A percentile compares a stretch with the other conserved stretches of the same genome.
Evolutionary conservation across 768 basidiomycete species (phyloP).

Genomic region (Collybiopsis confluens): DNA sequence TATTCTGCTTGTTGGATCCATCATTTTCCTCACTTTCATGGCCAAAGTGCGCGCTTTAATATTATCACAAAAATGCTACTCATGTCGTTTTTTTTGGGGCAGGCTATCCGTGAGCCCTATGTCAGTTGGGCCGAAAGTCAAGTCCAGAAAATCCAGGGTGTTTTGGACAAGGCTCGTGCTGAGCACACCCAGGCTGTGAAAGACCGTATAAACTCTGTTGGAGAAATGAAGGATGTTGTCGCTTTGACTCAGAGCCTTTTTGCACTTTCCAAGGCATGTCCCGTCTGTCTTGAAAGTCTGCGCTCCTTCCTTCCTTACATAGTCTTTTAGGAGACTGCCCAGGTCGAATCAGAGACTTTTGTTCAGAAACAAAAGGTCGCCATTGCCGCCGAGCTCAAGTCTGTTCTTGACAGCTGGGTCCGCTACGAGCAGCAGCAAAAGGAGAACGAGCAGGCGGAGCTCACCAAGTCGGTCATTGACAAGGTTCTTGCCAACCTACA

Average conservation of each 20-base stretch:
- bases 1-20: constrained; percentile 78
- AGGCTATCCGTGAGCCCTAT: constrained; percentile 85
- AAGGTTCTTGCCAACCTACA: constrained; percentile 79
- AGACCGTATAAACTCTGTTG: constrained; percentile 87
- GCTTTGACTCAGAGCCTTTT: constrained; percentile 88
- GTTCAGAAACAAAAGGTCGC: constrained; percentile 86
- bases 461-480: constrained; percentile 83
- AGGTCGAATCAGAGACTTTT: constrained; percentile 86
- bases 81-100: constrained; percentile 4
- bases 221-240: constrained; percentile 94
- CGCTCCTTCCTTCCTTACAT: neutral
- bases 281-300: neutral
- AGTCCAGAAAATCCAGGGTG: constrained; percentile 75
- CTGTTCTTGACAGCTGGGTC: constrained; percentile 96
- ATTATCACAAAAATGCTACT: neutral
- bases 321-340: constrained; percentile 74
- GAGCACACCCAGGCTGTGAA: constrained; percentile 94
- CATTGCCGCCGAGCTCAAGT: constrained; percentile 84
- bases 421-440: constrained; percentile 95
- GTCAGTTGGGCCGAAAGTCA: constrained; percentile 88
- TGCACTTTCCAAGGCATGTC: constrained; percentile 79
- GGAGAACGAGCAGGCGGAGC: constrained; percentile 92
- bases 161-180: constrained; percentile 76
- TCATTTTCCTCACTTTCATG: constrained; percentile 78
- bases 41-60: constrained; percentile 57